These are phyloP conservation scores for Aspergillus versicolor DNA, from an alignment of 2,329 filamentous ascomycete genomes.

Conservation along the genomic window DNA sequence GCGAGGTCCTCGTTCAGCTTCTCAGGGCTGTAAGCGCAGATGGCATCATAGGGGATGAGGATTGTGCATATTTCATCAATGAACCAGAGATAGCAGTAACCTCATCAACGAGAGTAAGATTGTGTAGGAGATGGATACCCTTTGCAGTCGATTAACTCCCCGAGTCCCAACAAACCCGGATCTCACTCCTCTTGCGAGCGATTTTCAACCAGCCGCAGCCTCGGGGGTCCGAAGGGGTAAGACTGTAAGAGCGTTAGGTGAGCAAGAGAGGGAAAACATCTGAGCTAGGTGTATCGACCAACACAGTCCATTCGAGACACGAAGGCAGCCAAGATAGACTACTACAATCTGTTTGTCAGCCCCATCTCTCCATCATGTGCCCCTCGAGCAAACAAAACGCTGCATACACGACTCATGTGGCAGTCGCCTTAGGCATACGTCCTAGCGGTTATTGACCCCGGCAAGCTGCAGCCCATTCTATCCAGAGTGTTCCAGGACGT, in stretches of 20 bases:
- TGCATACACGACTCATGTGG: background rate
- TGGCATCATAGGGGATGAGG: background rate
- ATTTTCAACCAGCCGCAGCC: background rate
- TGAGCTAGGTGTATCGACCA: background rate
- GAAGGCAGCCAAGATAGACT: background rate
- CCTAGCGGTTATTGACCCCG: no score
- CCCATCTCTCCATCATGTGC: background rate
- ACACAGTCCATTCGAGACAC: background rate
- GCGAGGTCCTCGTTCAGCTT: background rate
- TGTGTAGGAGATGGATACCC: background rate
- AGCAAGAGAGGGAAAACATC: background rate
- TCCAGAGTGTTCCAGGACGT: no score
- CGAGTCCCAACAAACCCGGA: background rate
- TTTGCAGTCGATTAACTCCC: background rate
- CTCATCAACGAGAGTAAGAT: background rate
- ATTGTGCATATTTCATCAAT: background rate
- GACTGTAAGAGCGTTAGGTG: background rate
- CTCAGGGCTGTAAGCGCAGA: background rate
- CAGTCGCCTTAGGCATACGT: no score
- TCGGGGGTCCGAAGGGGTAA: background rate
- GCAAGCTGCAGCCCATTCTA: no score
- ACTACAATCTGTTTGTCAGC: background rate
- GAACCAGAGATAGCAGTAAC: background rate
- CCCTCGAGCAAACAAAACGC: background rate
- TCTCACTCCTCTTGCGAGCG: background rate